A percentile compares a stretch with the other conserved stretches of the same genome.
Conservation (phyloP, 345 rosid genomes). For the Turnera subulata region DNA sequence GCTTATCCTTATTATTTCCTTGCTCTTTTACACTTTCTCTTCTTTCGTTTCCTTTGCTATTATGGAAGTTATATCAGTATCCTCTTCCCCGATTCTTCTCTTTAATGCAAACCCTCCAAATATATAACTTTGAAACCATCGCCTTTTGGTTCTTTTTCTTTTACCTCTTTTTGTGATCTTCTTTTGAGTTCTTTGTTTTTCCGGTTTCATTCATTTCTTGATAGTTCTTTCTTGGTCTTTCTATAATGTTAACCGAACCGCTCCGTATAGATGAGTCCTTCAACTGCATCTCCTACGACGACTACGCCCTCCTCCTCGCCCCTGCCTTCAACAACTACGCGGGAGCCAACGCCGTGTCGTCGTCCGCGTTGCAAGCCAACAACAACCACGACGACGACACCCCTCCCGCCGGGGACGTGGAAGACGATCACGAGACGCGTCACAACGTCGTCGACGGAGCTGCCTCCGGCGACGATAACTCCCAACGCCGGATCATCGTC, state of each 20-base stretch:
- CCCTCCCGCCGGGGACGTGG: slow-evolving; percentile 11
- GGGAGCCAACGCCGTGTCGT: slow-evolving; percentile 14
- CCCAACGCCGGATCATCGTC: slow-evolving; percentile 52
- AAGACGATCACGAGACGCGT: slow-evolving; percentile 11
- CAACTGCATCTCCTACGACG: too few species aligned
- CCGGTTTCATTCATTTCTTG: background rate
- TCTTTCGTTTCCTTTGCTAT: background rate
- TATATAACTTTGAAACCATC: background rate
- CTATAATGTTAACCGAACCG: background rate
- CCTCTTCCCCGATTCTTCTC: background rate
- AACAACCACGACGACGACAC: too few species aligned
- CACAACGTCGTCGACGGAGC: slow-evolving; percentile 6
- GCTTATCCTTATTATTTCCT: slow-evolving; percentile 5
- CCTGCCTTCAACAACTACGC: too few species aligned
- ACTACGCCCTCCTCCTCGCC: too few species aligned
- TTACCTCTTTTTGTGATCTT: background rate
- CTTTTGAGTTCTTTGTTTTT: background rate
- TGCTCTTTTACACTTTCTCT: background rate
- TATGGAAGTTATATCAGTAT: background rate
- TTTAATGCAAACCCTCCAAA: background rate
- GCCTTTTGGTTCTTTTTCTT: background rate
- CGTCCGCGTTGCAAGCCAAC: slow-evolving; percentile 10
- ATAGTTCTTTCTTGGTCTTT: background rate
- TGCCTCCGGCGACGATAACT: too few species aligned
- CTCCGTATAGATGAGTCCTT: too few species aligned